A percentile compares a stretch with the other conserved stretches of the same genome.
Conservation (phyloP, 2,329 filamentous ascomycete genomes). For the Aureobasidium sp. region DNA sequence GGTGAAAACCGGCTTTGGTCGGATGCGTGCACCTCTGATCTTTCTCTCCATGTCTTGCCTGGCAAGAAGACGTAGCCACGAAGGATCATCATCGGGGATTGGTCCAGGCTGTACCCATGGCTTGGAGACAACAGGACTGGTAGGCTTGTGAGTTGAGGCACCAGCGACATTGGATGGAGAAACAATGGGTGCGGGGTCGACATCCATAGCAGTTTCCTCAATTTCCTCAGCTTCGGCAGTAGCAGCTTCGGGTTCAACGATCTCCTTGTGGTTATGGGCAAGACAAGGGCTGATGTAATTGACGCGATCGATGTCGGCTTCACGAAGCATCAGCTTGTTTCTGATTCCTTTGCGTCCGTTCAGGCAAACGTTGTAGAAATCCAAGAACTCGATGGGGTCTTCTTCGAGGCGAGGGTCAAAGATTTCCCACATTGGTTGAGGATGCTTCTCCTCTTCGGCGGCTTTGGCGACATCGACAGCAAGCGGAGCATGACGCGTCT, state of each 20-base stretch:
- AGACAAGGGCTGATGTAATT: slow-evolving; percentile 9
- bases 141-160: not conserved
- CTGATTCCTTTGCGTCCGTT: slow-evolving; percentile 1
- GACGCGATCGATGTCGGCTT: slow-evolving; percentile 6
- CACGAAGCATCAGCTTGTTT: slow-evolving; percentile 6
- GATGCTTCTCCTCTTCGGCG: not conserved
- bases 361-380: not conserved
- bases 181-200: not conserved
- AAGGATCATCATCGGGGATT: not conserved
- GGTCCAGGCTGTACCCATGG: not conserved
- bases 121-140: not conserved
- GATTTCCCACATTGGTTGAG: not conserved
- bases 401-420: slow-evolving; percentile 2
- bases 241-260: not conserved
- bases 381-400: slow-evolving; percentile 3
- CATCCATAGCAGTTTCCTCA: not conserved
- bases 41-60: not conserved
- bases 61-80: not conserved
- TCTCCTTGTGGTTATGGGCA: not conserved
- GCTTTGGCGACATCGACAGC: not conserved
- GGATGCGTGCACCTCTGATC: not conserved
- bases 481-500: not conserved
- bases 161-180: not conserved
- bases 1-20: slow-evolving; percentile 5
- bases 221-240: not conserved